phyloP scores from a whole-genome alignment of 2,329 filamentous ascomycete species.

The Penicillium digitatum region DNA sequence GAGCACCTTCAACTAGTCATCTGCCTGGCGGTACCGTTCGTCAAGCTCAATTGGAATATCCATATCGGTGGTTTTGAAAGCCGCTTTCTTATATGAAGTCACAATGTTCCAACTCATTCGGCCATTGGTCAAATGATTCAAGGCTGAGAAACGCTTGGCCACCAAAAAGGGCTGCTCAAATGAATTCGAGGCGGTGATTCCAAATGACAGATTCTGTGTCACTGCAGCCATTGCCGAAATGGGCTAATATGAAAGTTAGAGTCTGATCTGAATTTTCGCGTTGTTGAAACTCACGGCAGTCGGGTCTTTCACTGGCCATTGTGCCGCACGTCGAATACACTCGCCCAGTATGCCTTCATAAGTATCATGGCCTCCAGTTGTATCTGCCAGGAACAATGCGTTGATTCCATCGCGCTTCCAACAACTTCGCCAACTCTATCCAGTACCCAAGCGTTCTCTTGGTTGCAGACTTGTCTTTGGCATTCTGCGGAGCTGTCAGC shows the following conservation, averaged over 20 bases:
- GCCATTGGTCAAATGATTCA: slow-evolving; percentile 60
- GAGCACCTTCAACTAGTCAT: slow-evolving; percentile 59
- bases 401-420: slow-evolving; percentile 63
- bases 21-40: slow-evolving; percentile 57
- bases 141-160: slow-evolving; percentile 59
- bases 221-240: slow-evolving; percentile 65
- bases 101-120: slow-evolving; percentile 66
- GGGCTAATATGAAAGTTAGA: slow-evolving; percentile 39
- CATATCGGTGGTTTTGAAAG: slow-evolving; percentile 60
- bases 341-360: slow-evolving; percentile 59
- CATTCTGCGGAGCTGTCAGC: slow-evolving; percentile 46
- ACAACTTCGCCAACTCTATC: slow-evolving; percentile 59
- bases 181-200: slow-evolving; percentile 60
- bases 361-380: slow-evolving; percentile 61
- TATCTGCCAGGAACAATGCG: slow-evolving; percentile 63
- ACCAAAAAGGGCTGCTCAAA: slow-evolving; percentile 61
- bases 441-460: slow-evolving; percentile 61
- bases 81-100: slow-evolving; percentile 59
- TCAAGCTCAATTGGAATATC: slow-evolving; percentile 59
- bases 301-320: slow-evolving; percentile 64
- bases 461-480: slow-evolving; percentile 56
- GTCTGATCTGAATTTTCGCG: not conserved
- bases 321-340: slow-evolving; percentile 58
- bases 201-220: slow-evolving; percentile 61
- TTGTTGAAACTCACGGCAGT: slow-evolving; percentile 52